Percentiles rank a stretch among this genome's conserved stretches.
Evolutionary conservation across 306 rosid species (phyloP).

Genomic region (Leucaena leucocephala): DNA sequence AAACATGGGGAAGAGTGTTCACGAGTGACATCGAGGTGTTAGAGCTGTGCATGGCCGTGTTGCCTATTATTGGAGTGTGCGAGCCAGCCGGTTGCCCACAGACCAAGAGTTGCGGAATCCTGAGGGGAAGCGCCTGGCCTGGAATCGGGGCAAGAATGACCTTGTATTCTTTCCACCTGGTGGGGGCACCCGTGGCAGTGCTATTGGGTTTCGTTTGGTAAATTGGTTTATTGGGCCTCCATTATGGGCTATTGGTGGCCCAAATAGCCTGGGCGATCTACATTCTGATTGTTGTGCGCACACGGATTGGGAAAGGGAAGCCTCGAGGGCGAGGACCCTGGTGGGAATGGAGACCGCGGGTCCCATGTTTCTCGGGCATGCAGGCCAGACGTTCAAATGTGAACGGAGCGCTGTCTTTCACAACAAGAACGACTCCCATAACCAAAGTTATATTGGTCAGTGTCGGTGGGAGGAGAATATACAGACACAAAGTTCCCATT

Average conservation of each 20-base stretch:
- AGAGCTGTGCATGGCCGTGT: not conserved
- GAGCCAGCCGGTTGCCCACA: not conserved
- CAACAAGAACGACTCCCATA: not conserved
- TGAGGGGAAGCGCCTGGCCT: not conserved
- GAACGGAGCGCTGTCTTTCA: not conserved
- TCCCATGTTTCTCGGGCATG: not conserved
- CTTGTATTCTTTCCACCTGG: not conserved
- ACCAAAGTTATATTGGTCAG: not conserved
- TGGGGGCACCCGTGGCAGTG: not conserved
- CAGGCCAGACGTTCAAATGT: not conserved
- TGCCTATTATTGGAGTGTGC: not conserved
- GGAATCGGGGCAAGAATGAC: not conserved
- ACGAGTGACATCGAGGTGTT: conserved; percentile 44
- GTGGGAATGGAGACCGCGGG: not conserved
- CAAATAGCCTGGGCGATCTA: not conserved
- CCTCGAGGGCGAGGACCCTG: not conserved
- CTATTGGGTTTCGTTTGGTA: too few species aligned
- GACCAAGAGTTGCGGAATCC: not conserved
- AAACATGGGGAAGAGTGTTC: conserved; percentile 65
- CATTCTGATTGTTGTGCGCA: not conserved
- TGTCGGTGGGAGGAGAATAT: too few species aligned
- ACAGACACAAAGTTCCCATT: not conserved
- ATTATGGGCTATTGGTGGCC: not conserved
- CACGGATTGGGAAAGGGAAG: not conserved
- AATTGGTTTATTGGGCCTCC: not conserved